These are phyloP conservation scores for Hypoxylon rickii DNA, from an alignment of 495 filamentous ascomycete genomes.

Conservation along the genomic window DNA sequence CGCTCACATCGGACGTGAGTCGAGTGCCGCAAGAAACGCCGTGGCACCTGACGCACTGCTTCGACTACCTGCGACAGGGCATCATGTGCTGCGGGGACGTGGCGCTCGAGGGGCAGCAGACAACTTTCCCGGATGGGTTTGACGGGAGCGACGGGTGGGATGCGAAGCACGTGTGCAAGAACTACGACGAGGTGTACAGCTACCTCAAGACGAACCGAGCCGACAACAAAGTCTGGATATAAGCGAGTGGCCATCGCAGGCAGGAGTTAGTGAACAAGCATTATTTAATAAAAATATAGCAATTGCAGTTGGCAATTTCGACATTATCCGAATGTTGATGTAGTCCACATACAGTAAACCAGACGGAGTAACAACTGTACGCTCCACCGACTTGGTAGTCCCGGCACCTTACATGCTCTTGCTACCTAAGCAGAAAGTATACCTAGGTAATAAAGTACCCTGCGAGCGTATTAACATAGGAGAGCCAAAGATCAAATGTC, in stretches of 20 bases:
- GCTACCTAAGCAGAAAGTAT: no score
- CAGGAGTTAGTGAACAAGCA: no score
- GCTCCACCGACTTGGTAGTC: no score
- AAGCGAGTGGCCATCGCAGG: constrained; percentile 1
- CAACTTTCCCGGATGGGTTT: constrained; percentile 46
- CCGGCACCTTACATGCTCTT: no score
- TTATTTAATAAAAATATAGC: no score
- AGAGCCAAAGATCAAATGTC: no score
- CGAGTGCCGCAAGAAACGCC: constrained; percentile 42
- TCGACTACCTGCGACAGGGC: constrained; percentile 53
- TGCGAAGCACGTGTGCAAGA: constrained; percentile 52
- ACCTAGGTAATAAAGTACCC: no score
- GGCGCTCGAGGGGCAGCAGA: constrained; percentile 50
- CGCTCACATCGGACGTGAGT: constrained; percentile 37
- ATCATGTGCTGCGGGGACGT: constrained; percentile 54
- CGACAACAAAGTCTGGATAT: constrained; percentile 50
- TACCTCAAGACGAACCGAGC: constrained; percentile 46
- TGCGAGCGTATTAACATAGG: no score
- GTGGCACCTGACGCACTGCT: constrained; percentile 54
- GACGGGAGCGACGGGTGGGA: constrained; percentile 54
- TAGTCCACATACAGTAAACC: no score
- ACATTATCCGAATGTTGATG: no score
- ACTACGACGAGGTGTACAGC: constrained; percentile 41
- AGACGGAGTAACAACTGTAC: no score
- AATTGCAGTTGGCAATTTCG: no score